These are phyloP conservation scores for Pyrenula massariospora DNA, from an alignment of 495 filamentous ascomycete genomes.

Conservation along the genomic window DNA sequence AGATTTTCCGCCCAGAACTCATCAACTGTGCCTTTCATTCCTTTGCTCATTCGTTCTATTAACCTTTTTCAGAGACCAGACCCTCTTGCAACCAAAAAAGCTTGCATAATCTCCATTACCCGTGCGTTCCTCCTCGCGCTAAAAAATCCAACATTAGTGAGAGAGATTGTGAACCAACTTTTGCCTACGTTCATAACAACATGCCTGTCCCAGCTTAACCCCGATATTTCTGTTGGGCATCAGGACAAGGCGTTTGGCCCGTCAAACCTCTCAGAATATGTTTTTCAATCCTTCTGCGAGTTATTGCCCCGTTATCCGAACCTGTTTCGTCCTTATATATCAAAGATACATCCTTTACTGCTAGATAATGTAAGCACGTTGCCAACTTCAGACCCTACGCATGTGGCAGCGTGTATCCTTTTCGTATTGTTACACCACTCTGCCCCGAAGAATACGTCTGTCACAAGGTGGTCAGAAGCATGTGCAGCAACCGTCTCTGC, in stretches of 20 bases:
- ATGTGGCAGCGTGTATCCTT: slow-evolving; percentile 15
- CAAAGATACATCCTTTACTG: slow-evolving; percentile 51
- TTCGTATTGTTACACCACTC: slow-evolving; percentile 61
- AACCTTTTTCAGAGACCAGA: slow-evolving; percentile 67
- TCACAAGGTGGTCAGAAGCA: slow-evolving; percentile 60
- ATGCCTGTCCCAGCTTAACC: slow-evolving; percentile 41
- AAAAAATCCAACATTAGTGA: slow-evolving; percentile 66
- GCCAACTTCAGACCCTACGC: slow-evolving; percentile 25
- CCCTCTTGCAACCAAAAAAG: slow-evolving; percentile 55
- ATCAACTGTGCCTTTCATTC: not conserved
- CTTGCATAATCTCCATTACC: slow-evolving; percentile 63
- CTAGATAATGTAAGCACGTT: slow-evolving; percentile 27
- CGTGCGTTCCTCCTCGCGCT: slow-evolving; percentile 74
- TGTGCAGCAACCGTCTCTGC: slow-evolving; percentile 44
- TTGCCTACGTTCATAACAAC: slow-evolving; percentile 61
- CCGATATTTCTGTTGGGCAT: slow-evolving; percentile 29
- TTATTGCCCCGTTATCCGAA: slow-evolving; percentile 69
- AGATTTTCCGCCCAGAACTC: not conserved
- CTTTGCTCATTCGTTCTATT: too few relatives aligned
- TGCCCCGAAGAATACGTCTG: slow-evolving; percentile 59
- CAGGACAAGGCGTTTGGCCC: not conserved
- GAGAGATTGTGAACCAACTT: slow-evolving; percentile 78
- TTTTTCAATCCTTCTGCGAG: slow-evolving; percentile 51
- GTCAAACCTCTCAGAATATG: slow-evolving; percentile 8
- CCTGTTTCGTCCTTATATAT: slow-evolving; percentile 60